Base-by-base conservation (phyloP, 768 basidiomycete species). In the Trametes sanguinea region DNA sequence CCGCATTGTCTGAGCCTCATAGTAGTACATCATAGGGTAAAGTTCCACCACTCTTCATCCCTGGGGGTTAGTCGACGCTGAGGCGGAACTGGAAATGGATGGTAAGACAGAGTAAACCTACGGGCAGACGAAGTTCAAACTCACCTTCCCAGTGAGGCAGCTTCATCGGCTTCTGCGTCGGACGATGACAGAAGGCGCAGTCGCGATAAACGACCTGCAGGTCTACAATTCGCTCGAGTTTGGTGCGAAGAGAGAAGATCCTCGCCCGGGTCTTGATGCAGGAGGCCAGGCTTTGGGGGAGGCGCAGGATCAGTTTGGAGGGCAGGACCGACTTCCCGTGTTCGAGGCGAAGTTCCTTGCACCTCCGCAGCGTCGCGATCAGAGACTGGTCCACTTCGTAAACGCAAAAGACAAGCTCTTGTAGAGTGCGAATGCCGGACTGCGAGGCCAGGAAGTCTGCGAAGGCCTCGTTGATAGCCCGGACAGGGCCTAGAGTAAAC, bases 131-230 rank as follows among this genome's bases (percentile, higher is more conserved):
- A 22, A 22, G 22, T 22, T 43, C 14, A 5, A 5, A 43, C 42
- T 43, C 42, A 43, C 42, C 14, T 43, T 43, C 4, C 5, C 8
- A n/a, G 5, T 6, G 14, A 43, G 9, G 9, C 5, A n/a, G 42
- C 5, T 5, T 43, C n/a, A 43, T 9, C 7, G 7, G 9, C 42
- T 43, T 14, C 7, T 43, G 14, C 5, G 42, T 13, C n/a, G 42
- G 9, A 43, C 32, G 44, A 7, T 56, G 54, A 17, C 54, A 56
- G n/a, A 47, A 47, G 4, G 44, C 44, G 54, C 54, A 56, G 45
- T 56, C 44, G 11, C 32, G 54, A 37, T 44, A 56, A 8, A 13
- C 9, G 7, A 37, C 44, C 54, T 39, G 13, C n/a, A 56, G 17
- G 4, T 37, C 32, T 9, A 32, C 30, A 8, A 56, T 8, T n/a